Conservation (phyloP, 306 rosid species). For the Hippophae tibetana region DNA sequence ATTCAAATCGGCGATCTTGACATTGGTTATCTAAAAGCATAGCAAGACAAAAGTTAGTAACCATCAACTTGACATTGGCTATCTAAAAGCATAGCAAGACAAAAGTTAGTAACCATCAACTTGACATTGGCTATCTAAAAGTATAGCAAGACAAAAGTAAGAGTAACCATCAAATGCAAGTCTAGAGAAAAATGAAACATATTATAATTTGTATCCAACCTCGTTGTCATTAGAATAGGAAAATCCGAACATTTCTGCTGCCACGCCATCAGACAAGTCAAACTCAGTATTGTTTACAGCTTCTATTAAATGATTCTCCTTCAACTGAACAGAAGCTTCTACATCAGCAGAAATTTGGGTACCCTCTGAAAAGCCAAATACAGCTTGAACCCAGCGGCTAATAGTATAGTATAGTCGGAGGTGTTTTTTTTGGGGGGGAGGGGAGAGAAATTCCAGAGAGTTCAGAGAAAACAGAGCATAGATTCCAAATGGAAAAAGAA, state of each 20-base stretch:
- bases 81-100: conserved; percentile 18
- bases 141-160: neutral
- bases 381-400: conserved; percentile 96
- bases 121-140: conserved; percentile 43
- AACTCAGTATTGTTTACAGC: conserved; percentile 35
- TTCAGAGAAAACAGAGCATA: too few species aligned
- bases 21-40: conserved; percentile 31
- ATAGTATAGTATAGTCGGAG: conserved; percentile 8
- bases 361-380: conserved; percentile 44
- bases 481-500: too few species aligned
- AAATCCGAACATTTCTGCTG: conserved; percentile 64
- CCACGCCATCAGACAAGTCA: conserved; percentile 77
- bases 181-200: neutral
- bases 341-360: conserved; percentile 22
- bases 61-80: conserved; percentile 29
- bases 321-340: conserved; percentile 20
- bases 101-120: too few species aligned
- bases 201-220: conserved; percentile 20
- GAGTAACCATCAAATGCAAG: neutral
- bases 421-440: too few species aligned
- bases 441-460: too few species aligned
- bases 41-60: too few species aligned
- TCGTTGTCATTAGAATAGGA: conserved; percentile 50
- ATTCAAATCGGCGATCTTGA: conserved; percentile 45
- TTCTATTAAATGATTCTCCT: conserved; percentile 22